These are phyloP conservation scores for Sapria himalayana DNA, from an alignment of 345 rosid genomes.

Conservation along the genomic window DNA sequence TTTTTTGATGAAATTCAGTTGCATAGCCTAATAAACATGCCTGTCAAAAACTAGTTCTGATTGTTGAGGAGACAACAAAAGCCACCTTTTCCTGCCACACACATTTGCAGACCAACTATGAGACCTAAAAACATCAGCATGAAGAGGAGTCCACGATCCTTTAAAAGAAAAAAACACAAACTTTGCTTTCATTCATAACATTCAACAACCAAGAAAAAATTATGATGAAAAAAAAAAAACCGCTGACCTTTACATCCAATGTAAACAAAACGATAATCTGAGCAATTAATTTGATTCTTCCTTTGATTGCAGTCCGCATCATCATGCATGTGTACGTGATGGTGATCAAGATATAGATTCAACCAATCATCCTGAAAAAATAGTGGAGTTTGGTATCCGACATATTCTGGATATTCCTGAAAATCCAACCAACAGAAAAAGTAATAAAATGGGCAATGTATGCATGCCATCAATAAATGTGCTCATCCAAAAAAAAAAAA, in stretches of 20 bases:
- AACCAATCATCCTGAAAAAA: constrained; percentile 80
- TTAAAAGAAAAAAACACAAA: constrained; percentile 12
- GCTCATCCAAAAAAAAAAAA: too few relatives aligned
- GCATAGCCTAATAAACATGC: too few relatives aligned
- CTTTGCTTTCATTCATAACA: constrained; percentile 6
- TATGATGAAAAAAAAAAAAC: neutral
- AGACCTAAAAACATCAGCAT: constrained; percentile 91
- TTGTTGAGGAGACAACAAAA: constrained; percentile 55
- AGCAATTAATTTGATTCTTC: constrained; percentile 47
- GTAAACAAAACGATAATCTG: constrained; percentile 89
- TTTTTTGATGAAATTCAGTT: too few relatives aligned
- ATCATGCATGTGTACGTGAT: constrained; percentile 59
- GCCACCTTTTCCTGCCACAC: constrained; percentile 76
- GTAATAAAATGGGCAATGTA: constrained; percentile 1
- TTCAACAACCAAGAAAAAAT: constrained; percentile 8
- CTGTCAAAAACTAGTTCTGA: constrained; percentile 60
- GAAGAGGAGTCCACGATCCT: constrained; percentile 98
- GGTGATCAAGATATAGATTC: constrained; percentile 53
- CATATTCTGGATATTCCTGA: constrained; percentile 78
- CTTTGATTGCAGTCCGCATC: constrained; percentile 26
- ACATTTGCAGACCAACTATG: constrained; percentile 93
- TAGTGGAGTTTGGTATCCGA: constrained; percentile 46
- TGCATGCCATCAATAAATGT: too few relatives aligned
- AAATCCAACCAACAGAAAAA: constrained; percentile 9
- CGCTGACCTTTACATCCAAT: constrained; percentile 84